Percentiles rank a stretch among this genome's conserved stretches.
Evolutionary conservation across 495 filamentous ascomycete genomes (phyloP).

Genomic region (Penicillium angulare): DNA sequence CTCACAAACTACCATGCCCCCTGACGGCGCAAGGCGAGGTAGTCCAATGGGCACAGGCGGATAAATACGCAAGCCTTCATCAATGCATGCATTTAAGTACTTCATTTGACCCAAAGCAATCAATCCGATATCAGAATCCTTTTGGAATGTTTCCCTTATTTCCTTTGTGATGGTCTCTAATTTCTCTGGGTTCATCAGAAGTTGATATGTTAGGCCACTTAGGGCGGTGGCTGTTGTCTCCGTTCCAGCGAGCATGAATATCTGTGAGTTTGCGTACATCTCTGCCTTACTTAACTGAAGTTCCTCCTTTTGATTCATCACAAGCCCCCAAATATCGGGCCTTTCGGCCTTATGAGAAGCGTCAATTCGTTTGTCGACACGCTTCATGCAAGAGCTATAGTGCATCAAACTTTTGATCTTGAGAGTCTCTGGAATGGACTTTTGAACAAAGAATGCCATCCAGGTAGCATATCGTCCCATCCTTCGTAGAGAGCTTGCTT

Average conservation of each 20-base stretch:
- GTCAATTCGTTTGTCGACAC: slow-evolving; percentile 1
- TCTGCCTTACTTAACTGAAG: slow-evolving; percentile 41
- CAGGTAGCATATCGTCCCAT: not conserved
- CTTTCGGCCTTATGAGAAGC: not conserved
- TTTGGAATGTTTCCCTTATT: slow-evolving; percentile 46
- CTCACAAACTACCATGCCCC: slow-evolving; percentile 46
- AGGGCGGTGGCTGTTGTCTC: slow-evolving; percentile 64
- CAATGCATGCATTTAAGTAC: slow-evolving; percentile 56
- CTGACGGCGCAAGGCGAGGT: slow-evolving; percentile 42
- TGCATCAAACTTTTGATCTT: not conserved
- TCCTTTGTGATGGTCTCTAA: slow-evolving; percentile 47
- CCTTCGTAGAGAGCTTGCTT: not conserved
- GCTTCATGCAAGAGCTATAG: not conserved
- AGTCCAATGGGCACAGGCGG: slow-evolving; percentile 50
- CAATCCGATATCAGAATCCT: slow-evolving; percentile 52
- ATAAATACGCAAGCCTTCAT: slow-evolving; percentile 58
- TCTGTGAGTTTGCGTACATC: slow-evolving; percentile 39
- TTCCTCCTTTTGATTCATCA: slow-evolving; percentile 18
- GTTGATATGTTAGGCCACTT: slow-evolving; percentile 49
- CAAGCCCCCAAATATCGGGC: slow-evolving; percentile 18
- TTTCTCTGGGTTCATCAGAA: slow-evolving; percentile 45
- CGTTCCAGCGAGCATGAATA: slow-evolving; percentile 49
- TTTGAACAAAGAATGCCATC: not conserved
- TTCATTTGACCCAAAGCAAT: slow-evolving; percentile 40
- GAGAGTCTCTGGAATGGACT: not conserved